Evolutionary conservation across 2,329 filamentous ascomycete species (phyloP).

Genomic region (Fusarium udum): DNA sequence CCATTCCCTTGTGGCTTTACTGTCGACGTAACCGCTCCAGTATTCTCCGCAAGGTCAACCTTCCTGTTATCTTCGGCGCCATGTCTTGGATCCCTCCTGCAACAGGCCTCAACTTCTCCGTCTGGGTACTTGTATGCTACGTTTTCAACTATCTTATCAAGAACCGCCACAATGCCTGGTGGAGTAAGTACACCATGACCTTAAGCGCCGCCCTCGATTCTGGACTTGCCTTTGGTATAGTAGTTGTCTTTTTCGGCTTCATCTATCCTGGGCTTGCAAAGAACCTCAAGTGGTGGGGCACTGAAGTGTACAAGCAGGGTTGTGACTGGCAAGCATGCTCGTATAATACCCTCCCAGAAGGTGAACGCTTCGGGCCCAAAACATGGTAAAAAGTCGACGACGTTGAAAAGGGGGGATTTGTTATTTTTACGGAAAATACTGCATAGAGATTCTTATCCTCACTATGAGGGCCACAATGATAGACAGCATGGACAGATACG

Average conservation of each 20-base stretch:
- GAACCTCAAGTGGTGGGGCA: conserved; percentile 87
- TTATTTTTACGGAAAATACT: background rate
- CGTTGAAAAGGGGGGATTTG: background rate
- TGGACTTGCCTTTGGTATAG: conserved; percentile 81
- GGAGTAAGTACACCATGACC: conserved; percentile 93
- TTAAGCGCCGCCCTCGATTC: conserved; percentile 85
- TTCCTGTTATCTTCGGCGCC: conserved; percentile 84
- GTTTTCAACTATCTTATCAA: conserved; percentile 83
- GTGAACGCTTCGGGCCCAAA: conserved; percentile 72
- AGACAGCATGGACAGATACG: conserved; percentile 25
- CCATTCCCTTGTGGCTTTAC: conserved; percentile 78
- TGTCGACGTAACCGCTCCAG: conserved; percentile 67
- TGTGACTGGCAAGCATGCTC: conserved; percentile 87
- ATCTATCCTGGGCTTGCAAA: conserved; percentile 82
- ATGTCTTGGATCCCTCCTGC: conserved; percentile 89
- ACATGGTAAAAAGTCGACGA: conserved; percentile 56
- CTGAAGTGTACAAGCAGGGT: conserved; percentile 83
- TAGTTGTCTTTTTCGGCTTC: conserved; percentile 86
- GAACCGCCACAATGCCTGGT: conserved; percentile 77
- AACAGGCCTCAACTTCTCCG: conserved; percentile 85
- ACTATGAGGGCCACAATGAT: conserved; percentile 15
- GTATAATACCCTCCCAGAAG: conserved; percentile 70
- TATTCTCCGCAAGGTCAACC: conserved; percentile 78
- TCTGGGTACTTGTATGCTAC: conserved; percentile 87
- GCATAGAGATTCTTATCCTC: conserved; percentile 34